Conservation (phyloP, 371 early-diverging fungal genomes). For the Synchytrium microbalum region DNA sequence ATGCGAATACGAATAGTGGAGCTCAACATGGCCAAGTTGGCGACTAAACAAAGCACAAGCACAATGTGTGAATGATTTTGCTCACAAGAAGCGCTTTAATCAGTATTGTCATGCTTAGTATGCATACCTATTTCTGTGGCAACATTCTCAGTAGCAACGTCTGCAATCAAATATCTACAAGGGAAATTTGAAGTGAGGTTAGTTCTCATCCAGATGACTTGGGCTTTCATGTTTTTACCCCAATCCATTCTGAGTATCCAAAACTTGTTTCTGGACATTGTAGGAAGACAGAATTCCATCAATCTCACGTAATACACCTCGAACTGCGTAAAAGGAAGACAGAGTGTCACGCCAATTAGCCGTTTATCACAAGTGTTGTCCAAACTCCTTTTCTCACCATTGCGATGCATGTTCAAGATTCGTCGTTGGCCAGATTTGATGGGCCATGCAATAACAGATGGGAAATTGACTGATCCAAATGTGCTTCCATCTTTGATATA, state of each 20-base stretch:
- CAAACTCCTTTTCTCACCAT: constrained; percentile 88
- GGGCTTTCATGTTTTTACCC: neutral
- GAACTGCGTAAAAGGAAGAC: neutral
- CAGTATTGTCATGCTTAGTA: too few species aligned
- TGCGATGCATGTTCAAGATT: constrained; percentile 81
- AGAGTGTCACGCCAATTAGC: neutral
- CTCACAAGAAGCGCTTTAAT: too few species aligned
- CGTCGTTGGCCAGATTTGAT: constrained; percentile 60
- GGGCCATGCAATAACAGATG: constrained; percentile 77
- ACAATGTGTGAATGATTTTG: too few species aligned
- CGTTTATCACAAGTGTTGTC: constrained; percentile 27
- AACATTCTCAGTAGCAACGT: constrained; percentile 29
- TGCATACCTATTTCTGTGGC: constrained; percentile 35
- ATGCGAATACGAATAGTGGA: too few species aligned
- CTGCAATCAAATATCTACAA: constrained; percentile 30
- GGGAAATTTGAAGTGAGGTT: neutral
- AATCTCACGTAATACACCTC: constrained; percentile 48
- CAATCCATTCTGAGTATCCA: constrained; percentile 68
- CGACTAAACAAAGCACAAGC: too few species aligned
- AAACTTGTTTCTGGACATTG: constrained; percentile 92
- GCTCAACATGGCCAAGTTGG: too few species aligned
- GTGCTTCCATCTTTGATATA: constrained; percentile 79
- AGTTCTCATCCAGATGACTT: neutral
- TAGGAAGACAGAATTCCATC: constrained; percentile 84
- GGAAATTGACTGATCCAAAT: constrained; percentile 87